Conservation (phyloP, 805 yeast species). For the Pichia deserticola region DNA sequence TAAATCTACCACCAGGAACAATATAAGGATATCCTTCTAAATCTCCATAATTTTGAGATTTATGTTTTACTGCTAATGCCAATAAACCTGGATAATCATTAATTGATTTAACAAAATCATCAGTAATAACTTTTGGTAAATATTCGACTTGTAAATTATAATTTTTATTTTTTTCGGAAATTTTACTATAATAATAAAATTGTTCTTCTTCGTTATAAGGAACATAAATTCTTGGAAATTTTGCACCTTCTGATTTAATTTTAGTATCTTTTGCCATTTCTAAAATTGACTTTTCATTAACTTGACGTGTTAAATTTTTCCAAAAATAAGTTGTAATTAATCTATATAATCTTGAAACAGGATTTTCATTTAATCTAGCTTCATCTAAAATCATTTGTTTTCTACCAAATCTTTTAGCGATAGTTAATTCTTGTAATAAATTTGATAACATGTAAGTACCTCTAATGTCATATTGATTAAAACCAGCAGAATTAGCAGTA, state of each 20-base stretch:
- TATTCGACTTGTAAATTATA: slow-evolving; percentile 63
- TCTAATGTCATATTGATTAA: slow-evolving; percentile 59
- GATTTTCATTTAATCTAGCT: slow-evolving; percentile 77
- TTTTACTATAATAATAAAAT: slow-evolving; percentile 53
- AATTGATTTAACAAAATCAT: slow-evolving; percentile 68
- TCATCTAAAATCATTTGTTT: slow-evolving; percentile 76
- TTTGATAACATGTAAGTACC: slow-evolving; percentile 90
- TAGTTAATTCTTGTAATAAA: slow-evolving; percentile 78
- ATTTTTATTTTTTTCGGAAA: slow-evolving; percentile 48
- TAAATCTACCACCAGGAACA: slow-evolving; percentile 96
- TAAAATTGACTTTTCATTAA: slow-evolving; percentile 54
- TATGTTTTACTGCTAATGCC: slow-evolving; percentile 62
- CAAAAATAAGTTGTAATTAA: slow-evolving; percentile 74
- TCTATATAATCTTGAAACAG: slow-evolving; percentile 68
- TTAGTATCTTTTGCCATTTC: slow-evolving; percentile 76
- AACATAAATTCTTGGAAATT: slow-evolving; percentile 69
- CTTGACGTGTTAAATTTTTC: slow-evolving; percentile 65
- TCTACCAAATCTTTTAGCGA: slow-evolving; percentile 76
- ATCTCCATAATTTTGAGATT: slow-evolving; percentile 24
- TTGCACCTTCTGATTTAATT: slow-evolving; percentile 52
- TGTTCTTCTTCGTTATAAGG: slow-evolving; percentile 68
- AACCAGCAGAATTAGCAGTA: slow-evolving; percentile 81
- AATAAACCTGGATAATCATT: slow-evolving; percentile 81
- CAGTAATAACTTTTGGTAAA: slow-evolving; percentile 67
- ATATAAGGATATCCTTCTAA: slow-evolving; percentile 70